Evolutionary conservation across 2,329 filamentous ascomycete species (phyloP).

Genomic region (Penicillium expansum): DNA sequence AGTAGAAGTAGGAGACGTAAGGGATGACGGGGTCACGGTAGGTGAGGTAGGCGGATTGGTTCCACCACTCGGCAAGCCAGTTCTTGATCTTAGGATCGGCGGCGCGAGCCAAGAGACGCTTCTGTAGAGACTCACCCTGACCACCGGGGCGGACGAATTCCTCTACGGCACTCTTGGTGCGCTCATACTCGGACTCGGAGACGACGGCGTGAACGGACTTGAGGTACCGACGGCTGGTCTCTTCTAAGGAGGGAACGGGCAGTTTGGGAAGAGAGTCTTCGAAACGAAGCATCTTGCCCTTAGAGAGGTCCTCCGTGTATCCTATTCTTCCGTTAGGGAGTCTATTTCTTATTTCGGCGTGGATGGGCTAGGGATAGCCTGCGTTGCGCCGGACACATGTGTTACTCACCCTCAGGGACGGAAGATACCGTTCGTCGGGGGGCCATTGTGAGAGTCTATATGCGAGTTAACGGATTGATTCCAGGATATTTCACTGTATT

Average conservation of each 20-base stretch:
- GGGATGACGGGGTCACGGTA: conserved; percentile 96
- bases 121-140: conserved; percentile 77
- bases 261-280: conserved; percentile 63
- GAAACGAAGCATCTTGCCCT: conserved; percentile 64
- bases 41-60: conserved; percentile 83
- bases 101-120: conserved; percentile 75
- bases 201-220: conserved; percentile 65
- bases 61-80: conserved; percentile 99
- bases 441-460: conserved; percentile 41
- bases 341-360: not conserved
- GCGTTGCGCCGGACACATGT: conserved; percentile 16
- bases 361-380: not conserved
- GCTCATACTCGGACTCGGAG: conserved; percentile 56
- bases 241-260: conserved; percentile 62
- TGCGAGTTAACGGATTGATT: conserved; percentile 12
- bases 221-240: conserved; percentile 63
- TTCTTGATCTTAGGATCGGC: conserved; percentile 81
- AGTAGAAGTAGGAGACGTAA: conserved; percentile 99
- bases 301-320: conserved; percentile 63
- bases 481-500: not conserved
- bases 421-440: conserved; percentile 45
- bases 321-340: conserved; percentile 41
- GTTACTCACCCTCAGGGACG: conserved; percentile 45
- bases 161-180: conserved; percentile 74
- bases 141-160: conserved; percentile 88